Percentiles rank a stretch among this genome's conserved stretches.
These are phyloP conservation scores for Rhypophila decipiens DNA, from an alignment of 495 filamentous ascomycete species.

Conservation along the genomic window DNA sequence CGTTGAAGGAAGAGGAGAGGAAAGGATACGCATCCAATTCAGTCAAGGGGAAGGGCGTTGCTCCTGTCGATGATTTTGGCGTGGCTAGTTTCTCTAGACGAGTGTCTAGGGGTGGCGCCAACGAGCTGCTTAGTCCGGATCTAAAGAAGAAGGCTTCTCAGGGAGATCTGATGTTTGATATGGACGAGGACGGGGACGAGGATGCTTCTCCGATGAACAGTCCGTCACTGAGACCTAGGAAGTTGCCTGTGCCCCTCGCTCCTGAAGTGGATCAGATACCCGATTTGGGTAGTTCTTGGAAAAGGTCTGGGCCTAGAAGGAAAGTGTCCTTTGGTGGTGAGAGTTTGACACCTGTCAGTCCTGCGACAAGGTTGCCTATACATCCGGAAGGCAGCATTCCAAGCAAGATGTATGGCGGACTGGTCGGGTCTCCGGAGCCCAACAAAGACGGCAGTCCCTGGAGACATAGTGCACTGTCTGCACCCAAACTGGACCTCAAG, in stretches of 20 bases:
- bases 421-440: conserved; percentile 4
- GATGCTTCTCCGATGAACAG: conserved; percentile 17
- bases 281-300: conserved; percentile 16
- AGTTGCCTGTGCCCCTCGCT: not conserved
- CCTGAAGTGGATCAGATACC: conserved; percentile 11
- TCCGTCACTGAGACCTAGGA: conserved; percentile 12
- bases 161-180: conserved; percentile 84
- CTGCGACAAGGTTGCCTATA: not conserved
- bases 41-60: conserved; percentile 41
- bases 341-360: conserved; percentile 1
- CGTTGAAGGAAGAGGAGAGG: conserved; percentile 53
- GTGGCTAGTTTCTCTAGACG: conserved; percentile 46
- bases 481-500: conserved; percentile 65
- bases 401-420: not conserved
- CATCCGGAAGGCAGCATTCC: not conserved
- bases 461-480: conserved; percentile 49
- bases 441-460: conserved; percentile 47
- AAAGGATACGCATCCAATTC: conserved; percentile 44
- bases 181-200: conserved; percentile 75
- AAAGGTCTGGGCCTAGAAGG: conserved; percentile 9
- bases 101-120: conserved; percentile 39
- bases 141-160: conserved; percentile 59
- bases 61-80: conserved; percentile 49
- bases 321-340: not conserved
- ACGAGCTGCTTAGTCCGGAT: conserved; percentile 48